phyloP scores from a whole-genome alignment of 805 yeast species.

The Monosporozyma aerobia region DNA sequence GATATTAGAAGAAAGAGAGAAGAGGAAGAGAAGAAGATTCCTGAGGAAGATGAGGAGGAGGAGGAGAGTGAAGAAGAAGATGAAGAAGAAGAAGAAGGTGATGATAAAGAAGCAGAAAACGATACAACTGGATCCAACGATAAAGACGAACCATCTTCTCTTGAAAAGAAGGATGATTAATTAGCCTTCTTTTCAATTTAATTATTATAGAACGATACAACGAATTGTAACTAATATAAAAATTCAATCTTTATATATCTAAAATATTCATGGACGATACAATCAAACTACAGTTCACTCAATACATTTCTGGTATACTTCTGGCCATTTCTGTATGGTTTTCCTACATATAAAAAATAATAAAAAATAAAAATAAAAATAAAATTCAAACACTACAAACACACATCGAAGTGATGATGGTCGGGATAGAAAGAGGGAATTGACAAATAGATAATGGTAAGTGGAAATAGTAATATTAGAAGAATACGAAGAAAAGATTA shows the following conservation, averaged over 20 bases:
- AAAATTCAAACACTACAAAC: too few species aligned
- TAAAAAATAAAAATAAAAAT: neutral
- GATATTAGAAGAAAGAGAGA: slow-evolving; percentile 31
- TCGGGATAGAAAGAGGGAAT: too few species aligned
- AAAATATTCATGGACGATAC: neutral
- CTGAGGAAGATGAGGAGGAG: neutral
- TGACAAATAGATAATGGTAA: neutral
- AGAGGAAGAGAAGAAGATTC: slow-evolving; percentile 15
- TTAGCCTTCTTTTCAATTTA: neutral
- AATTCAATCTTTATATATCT: neutral
- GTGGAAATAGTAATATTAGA: neutral
- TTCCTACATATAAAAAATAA: too few species aligned
- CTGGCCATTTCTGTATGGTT: too few species aligned
- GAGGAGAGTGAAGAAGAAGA: neutral
- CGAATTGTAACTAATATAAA: neutral
- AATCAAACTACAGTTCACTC: neutral
- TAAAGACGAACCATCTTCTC: neutral
- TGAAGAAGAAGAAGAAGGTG: neutral
- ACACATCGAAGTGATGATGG: neutral
- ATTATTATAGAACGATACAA: neutral
- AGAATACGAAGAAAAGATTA: neutral
- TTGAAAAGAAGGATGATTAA: neutral
- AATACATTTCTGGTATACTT: too few species aligned
- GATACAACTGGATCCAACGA: neutral
- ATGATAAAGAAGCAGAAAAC: neutral